Evolutionary conservation across 2,329 filamentous ascomycete genomes (phyloP).

Genomic region (Macrophomina tecta): DNA sequence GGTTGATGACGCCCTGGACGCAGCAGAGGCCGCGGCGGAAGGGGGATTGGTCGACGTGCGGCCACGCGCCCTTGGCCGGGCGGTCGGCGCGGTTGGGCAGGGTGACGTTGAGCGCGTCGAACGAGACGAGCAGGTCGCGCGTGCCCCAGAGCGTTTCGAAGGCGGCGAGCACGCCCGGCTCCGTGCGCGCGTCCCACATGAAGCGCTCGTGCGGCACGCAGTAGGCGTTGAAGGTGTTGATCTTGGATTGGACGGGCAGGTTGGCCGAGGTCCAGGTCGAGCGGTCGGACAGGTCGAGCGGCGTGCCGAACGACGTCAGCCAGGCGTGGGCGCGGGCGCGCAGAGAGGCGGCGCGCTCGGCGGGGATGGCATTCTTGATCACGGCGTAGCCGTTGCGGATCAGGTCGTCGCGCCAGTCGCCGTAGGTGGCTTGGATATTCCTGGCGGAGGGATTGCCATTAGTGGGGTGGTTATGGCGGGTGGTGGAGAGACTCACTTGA

Average conservation of each 20-base stretch:
- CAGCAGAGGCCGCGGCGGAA: constrained; percentile 56
- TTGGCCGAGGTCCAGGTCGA: constrained; percentile 45
- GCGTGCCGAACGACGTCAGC: constrained; percentile 50
- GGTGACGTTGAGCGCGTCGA: constrained; percentile 49
- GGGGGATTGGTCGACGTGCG: constrained; percentile 42
- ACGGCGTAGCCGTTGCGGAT: constrained; percentile 49
- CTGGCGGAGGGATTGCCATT: background rate
- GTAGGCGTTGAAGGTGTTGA: constrained; percentile 42
- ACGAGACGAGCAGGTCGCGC: constrained; percentile 44
- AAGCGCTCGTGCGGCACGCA: constrained; percentile 48
- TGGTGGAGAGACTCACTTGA: background rate
- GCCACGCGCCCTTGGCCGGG: constrained; percentile 42
- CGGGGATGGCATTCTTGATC: constrained; percentile 48
- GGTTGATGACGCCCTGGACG: constrained; percentile 59
- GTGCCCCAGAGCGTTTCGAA: constrained; percentile 47
- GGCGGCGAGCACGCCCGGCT: constrained; percentile 47
- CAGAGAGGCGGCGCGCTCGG: constrained; percentile 49
- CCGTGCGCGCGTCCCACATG: constrained; percentile 48
- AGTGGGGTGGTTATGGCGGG: background rate
- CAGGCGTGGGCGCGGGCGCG: constrained; percentile 49
- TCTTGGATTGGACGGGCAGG: constrained; percentile 43
- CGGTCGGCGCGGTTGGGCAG: constrained; percentile 43
- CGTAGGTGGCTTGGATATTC: constrained; percentile 31
- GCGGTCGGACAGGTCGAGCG: constrained; percentile 45
- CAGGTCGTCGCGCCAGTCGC: constrained; percentile 53